These are phyloP conservation scores for Erodium maritimum DNA, from an alignment of 345 rosid species.

Conservation along the genomic window DNA sequence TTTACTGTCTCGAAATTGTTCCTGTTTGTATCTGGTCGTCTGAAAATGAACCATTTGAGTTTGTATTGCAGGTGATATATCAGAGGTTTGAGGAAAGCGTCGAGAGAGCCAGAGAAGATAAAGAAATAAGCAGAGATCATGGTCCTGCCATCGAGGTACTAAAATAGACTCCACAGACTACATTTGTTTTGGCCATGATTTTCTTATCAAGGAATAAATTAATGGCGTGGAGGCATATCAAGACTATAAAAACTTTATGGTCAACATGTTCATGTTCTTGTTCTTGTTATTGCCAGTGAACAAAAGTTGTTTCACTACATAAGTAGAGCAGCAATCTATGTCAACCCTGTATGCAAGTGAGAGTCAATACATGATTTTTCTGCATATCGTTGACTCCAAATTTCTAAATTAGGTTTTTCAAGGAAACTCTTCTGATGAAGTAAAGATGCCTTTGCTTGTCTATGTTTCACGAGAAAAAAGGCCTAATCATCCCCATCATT, in stretches of 20 bases:
- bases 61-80: conserved; percentile 12
- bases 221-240: no score
- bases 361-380: no score
- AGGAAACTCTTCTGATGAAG: conserved; percentile 7
- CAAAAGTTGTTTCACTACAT: no score
- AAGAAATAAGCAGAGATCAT: conserved; percentile 10
- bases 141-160: conserved; percentile 20
- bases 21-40: no score
- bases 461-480: conserved; percentile 41
- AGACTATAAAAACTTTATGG: no score
- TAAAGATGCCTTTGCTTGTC: conserved; percentile 24
- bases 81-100: conserved; percentile 18
- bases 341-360: not conserved
- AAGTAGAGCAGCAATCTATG: no score
- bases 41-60: not conserved
- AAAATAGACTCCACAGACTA: no score
- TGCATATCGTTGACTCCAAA: not conserved
- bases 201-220: no score
- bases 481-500: conserved; percentile 26
- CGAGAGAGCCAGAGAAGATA: conserved; percentile 5
- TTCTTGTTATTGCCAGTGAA: not conserved
- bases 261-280: not conserved
- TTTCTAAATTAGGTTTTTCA: conserved; percentile 13
- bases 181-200: no score
- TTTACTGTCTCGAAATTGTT: not conserved